Base-by-base conservation (phyloP, 805 yeast genomes). In the Isabelozyma pseudorhagii region DNA sequence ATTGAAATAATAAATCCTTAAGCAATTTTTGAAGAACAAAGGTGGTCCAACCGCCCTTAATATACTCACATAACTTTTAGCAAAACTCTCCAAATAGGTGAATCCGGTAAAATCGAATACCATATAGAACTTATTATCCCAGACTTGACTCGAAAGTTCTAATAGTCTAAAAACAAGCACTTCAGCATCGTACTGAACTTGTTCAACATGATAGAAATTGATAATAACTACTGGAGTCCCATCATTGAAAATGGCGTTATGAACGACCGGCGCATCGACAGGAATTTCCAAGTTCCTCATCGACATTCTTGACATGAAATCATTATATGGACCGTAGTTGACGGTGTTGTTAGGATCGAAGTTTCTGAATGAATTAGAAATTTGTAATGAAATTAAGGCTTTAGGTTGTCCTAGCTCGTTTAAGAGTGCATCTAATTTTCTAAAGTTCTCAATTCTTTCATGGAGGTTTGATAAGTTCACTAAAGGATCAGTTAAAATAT, bases 71-170 rank as follows among this genome's bases (percentile, higher is more conserved):
- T 78, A 69, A 11, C 40, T 40, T 40, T 48, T 44, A 3, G 61
- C 67, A 15, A 66, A 54, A 3, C 58, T 62, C 1, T 58, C 54
- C 40, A 53, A 48, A 8, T 67, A 68, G 29, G 72, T 63, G 59
- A 77, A 83, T 10, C 83, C 84, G 0, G 96, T 87, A 55, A 88
- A 82, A 63, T 90, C 96, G 50, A 81, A 56, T 6, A 89, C 79
- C 45, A 84, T 51, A 51, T 82, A 80, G 61, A 78, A 88, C 49
- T 81, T 82, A 31, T 80, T 75, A 17, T 84, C 82, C 92, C 96
- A 86, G 25, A 88, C 75, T 60, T 84, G 86, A 46, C 85, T 79
- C 14, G 85, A 79, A 4, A 81, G 76, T 55, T 87, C 90, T 47
- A 87, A 77, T 7, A 84, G 56, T 51, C 85, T 77, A 65, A 79